Evolutionary conservation across 257 asterid species (phyloP).

Genomic region (Fraxinus americana): DNA sequence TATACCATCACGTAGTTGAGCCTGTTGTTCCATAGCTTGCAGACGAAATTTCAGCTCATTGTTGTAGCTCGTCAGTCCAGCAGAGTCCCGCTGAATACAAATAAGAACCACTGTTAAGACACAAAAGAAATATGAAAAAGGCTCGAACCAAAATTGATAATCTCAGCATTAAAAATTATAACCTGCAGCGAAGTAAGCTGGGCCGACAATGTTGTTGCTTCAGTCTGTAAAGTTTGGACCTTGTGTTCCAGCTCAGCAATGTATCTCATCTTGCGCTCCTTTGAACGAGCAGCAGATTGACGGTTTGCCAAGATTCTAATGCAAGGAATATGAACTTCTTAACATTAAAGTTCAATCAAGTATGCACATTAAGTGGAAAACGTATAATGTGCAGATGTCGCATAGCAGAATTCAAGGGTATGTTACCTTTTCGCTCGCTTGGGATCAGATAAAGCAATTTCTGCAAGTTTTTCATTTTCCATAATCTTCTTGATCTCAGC

Average conservation of each 20-base stretch:
- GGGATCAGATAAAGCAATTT: constrained; percentile 69
- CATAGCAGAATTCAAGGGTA: not conserved
- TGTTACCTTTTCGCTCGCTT: constrained; percentile 68
- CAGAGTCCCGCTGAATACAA: constrained; percentile 61
- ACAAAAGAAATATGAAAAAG: constrained; percentile 6
- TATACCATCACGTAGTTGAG: constrained; percentile 78
- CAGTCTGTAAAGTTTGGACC: constrained; percentile 76
- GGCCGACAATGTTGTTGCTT: constrained; percentile 74
- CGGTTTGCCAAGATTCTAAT: constrained; percentile 72
- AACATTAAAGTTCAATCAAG: not conserved
- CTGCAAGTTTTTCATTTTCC: constrained; percentile 70
- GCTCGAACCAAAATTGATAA: not conserved
- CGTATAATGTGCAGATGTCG: not conserved
- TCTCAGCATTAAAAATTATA: constrained; percentile 22
- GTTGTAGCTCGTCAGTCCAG: constrained; percentile 65
- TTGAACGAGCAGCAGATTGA: constrained; percentile 77
- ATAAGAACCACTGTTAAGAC: not conserved
- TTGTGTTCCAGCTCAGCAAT: constrained; percentile 73
- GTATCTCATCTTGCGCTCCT: constrained; percentile 70
- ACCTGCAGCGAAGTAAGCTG: constrained; percentile 76
- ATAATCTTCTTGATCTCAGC: constrained; percentile 73
- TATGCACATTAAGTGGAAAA: not conserved
- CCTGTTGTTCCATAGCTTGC: constrained; percentile 83
- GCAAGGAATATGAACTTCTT: constrained; percentile 8
- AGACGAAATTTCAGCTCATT: constrained; percentile 72